Base-by-base conservation (phyloP, 768 basidiomycete genomes). In the Sarcodon sp. region DNA sequence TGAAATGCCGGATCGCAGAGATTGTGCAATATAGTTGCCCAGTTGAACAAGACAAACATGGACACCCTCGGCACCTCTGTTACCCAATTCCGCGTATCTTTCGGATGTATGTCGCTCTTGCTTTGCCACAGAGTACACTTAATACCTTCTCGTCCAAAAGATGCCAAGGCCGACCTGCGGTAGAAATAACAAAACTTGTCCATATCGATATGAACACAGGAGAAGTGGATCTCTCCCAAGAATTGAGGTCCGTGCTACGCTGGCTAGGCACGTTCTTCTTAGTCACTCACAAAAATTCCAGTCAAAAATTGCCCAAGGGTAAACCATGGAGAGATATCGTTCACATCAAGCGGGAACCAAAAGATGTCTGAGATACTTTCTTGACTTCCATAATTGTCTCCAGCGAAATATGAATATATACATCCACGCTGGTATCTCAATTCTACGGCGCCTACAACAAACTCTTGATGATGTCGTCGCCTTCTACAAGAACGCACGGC, bases 401-500 rank as follows among this genome's bases (percentile, higher is more conserved):
- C 4, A 70, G 70, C 9, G 70, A 74, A 56, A 69, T 85, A 5
- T 67, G 72, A 51, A 59, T 81, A 36, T 75, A 75, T 16, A 12
- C 21, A 12, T 35, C 47, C 32, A 18, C 38, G 3, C 15, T 8
- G 7, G 4, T 33, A 35, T 39, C 16, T 43, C 39, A 27, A 41
- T 9, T 41, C 39, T 4, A 9, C 39, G 39, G 15, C 13, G 15
- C 39, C 4, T 41, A 41, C 13, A 41, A 13, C 8, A 27, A 41
- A 41, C 16, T 45, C 43, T 51, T 54, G 43, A 66, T 51, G 16
- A 83, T 66, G 15, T 64, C 67, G 53, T 87, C 87, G 4, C 90
- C 91, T 50, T 82, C 72, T 13, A 80, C 77, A 45, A 93, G 73
- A 35, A 93, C 71, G 59, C 91, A 94, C 8, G 86, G 81, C 8